Evolutionary conservation across 169 alveolate genomes (phyloP).

Genomic region (Eimeria sp.): DNA sequence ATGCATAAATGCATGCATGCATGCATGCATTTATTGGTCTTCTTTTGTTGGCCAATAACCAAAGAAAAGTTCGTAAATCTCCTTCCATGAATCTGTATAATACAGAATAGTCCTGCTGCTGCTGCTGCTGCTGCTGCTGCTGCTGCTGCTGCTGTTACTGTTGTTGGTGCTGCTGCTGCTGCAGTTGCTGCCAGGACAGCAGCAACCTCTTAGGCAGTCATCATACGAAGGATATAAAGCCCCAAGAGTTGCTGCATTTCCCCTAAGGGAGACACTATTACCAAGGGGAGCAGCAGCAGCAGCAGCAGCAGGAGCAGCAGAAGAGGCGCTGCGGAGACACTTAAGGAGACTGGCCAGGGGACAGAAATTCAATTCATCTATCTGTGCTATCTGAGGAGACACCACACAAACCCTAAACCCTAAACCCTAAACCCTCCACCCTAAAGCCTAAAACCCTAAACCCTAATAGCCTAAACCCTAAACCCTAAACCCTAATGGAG

Average conservation of each 20-base stretch:
- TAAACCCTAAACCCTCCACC: neutral
- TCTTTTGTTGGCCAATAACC: constrained; percentile 3
- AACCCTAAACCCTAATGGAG: neutral
- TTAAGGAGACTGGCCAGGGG: neutral
- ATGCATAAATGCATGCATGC: no score
- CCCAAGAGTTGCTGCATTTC: neutral
- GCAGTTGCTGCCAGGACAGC: neutral
- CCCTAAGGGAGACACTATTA: neutral
- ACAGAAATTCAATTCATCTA: neutral
- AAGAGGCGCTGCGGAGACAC: neutral
- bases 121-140: constrained; percentile 33
- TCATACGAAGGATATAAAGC: neutral
- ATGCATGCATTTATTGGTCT: no score
- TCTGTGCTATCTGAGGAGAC: neutral
- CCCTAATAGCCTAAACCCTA: neutral
- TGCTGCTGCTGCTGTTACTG: constrained; percentile 4
- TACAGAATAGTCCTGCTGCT: neutral
- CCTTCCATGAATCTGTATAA: neutral
- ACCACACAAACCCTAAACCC: neutral
- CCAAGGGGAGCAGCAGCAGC: neutral
- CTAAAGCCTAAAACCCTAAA: neutral
- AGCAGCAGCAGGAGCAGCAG: constrained; percentile 22
- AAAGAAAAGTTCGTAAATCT: constrained; percentile 25
- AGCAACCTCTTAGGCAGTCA: no score
- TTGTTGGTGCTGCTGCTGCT: no score